These are phyloP conservation scores for Colletotrichum lupini DNA, from an alignment of 2,329 filamentous ascomycete species.

Conservation along the genomic window DNA sequence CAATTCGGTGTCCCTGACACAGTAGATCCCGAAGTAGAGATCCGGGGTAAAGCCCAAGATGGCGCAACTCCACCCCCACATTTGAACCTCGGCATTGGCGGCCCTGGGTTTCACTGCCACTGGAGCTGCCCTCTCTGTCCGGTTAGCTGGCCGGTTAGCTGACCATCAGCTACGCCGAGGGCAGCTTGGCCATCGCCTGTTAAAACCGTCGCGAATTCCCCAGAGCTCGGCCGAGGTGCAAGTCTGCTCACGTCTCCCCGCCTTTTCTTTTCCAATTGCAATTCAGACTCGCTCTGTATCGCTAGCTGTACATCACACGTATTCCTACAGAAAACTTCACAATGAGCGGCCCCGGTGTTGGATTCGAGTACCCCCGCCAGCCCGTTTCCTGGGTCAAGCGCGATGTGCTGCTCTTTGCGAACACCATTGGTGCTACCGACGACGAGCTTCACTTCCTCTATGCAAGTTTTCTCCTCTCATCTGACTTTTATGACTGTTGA, in stretches of 20 bases:
- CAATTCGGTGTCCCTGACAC: background rate
- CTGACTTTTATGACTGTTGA: background rate
- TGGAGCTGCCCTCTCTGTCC: conserved; percentile 18
- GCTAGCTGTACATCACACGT: background rate
- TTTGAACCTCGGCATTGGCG: conserved; percentile 36
- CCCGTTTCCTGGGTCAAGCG: conserved; percentile 89
- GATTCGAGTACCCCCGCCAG: conserved; percentile 82
- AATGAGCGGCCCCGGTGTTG: conserved; percentile 63
- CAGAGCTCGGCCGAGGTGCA: conserved; percentile 27
- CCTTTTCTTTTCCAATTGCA: conserved; percentile 6
- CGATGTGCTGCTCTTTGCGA: conserved; percentile 89
- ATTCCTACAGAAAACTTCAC: background rate
- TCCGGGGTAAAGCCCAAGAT: conserved; percentile 22
- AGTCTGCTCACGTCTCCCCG: background rate
- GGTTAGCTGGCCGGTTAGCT: conserved; percentile 20
- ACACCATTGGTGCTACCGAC: conserved; percentile 85
- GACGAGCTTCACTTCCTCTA: conserved; percentile 95
- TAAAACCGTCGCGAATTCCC: conserved; percentile 31
- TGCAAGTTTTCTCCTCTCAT: conserved; percentile 59
- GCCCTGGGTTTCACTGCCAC: conserved; percentile 17
- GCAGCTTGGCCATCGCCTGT: conserved; percentile 11
- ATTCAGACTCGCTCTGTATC: background rate
- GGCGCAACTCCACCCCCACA: conserved; percentile 33
- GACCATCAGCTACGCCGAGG: conserved; percentile 31
- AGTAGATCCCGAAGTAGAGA: conserved; percentile 27